These are phyloP conservation scores for Hypholoma sublateritium DNA, from an alignment of 768 basidiomycete genomes.

Conservation along the genomic window DNA sequence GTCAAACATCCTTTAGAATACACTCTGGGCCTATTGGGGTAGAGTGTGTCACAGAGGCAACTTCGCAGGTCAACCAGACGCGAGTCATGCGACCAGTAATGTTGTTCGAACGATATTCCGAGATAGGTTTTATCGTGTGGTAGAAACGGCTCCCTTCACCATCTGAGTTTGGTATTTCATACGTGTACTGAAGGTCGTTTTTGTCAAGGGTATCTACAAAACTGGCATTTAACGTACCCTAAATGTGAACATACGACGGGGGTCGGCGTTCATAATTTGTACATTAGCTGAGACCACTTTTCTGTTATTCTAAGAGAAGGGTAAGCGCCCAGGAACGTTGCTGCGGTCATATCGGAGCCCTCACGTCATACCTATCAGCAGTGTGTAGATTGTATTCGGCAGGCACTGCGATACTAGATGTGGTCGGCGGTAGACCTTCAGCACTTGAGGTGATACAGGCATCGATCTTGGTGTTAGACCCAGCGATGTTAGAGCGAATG, in stretches of 20 bases:
- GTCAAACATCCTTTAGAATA: constrained; percentile 21
- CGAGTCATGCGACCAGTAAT: constrained; percentile 14
- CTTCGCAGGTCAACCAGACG: constrained; percentile 1
- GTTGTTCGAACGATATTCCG: constrained; percentile 8
- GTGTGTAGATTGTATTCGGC: constrained; percentile 13
- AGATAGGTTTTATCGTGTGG: constrained; percentile 7
- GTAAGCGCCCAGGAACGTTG: background rate
- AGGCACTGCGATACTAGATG: constrained; percentile 11
- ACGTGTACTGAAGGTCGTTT: constrained; percentile 6
- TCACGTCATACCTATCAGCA: constrained; percentile 1
- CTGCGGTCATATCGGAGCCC: background rate
- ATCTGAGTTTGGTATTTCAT: background rate
- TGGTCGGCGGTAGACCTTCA: background rate
- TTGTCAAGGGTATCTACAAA: constrained; percentile 17
- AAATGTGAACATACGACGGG: constrained; percentile 20
- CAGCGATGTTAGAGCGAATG: constrained; percentile 11
- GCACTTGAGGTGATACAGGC: constrained; percentile 11
- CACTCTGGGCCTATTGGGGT: background rate
- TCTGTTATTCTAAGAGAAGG: constrained; percentile 9
- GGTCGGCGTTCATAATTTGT: constrained; percentile 25
- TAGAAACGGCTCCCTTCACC: constrained; percentile 3
- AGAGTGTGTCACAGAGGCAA: background rate
- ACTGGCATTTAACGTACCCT: constrained; percentile 13
- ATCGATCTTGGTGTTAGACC: constrained; percentile 12
- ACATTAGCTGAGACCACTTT: constrained; percentile 1